These are phyloP conservation scores for Erodium texanum DNA, from an alignment of 441 rosid genomes.

Conservation along the genomic window DNA sequence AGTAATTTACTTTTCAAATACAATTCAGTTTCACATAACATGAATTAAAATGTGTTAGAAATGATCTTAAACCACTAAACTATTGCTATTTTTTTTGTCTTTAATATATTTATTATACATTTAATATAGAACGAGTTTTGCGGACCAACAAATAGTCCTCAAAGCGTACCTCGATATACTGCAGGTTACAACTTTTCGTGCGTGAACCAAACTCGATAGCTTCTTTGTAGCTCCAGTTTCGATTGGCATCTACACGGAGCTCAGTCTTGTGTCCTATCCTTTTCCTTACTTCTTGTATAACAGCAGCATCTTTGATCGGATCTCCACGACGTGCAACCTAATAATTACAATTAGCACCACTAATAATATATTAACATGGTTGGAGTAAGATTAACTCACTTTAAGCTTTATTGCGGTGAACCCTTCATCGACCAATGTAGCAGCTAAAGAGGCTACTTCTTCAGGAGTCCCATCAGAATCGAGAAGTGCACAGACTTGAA, in stretches of 20 bases:
- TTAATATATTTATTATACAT: too few species aligned
- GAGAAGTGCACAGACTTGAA: slow-evolving; percentile 75
- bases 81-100: too few species aligned
- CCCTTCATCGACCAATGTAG: slow-evolving; percentile 68
- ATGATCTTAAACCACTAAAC: too few species aligned
- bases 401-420: slow-evolving; percentile 80
- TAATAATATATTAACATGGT: neutral
- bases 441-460: slow-evolving; percentile 65
- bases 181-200: slow-evolving; percentile 64
- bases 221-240: slow-evolving; percentile 75
- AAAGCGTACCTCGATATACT: slow-evolving; percentile 72
- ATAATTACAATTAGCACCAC: slow-evolving; percentile 6
- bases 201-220: slow-evolving; percentile 58
- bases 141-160: slow-evolving; percentile 2
- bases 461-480: slow-evolving; percentile 66
- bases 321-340: slow-evolving; percentile 77
- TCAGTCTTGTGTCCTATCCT: slow-evolving; percentile 51
- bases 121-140: too few species aligned
- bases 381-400: slow-evolving; percentile 35
- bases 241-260: slow-evolving; percentile 89
- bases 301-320: slow-evolving; percentile 72
- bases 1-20: too few species aligned
- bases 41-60: too few species aligned
- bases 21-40: too few species aligned
- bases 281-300: slow-evolving; percentile 70